These are phyloP conservation scores for Capsella bursapastoris DNA, from an alignment of 345 rosid species.

Conservation along the genomic window DNA sequence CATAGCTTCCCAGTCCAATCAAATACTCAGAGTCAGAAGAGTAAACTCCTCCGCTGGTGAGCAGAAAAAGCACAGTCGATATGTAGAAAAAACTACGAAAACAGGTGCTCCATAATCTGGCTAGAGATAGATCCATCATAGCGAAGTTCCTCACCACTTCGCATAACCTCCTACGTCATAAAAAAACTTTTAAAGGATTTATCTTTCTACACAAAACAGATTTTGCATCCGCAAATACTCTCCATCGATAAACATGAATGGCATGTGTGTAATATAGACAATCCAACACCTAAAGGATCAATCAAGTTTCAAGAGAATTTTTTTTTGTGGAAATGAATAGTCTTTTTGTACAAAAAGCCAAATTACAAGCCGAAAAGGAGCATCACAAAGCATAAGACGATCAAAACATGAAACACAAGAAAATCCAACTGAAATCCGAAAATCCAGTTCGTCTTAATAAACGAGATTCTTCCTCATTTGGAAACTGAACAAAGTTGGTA, in stretches of 20 bases:
- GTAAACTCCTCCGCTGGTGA: slow-evolving; percentile 34
- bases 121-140: slow-evolving; percentile 48
- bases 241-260: background rate
- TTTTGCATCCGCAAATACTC: background rate
- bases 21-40: slow-evolving; percentile 69
- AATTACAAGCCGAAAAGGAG: slow-evolving; percentile 3
- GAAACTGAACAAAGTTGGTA: background rate
- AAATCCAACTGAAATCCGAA: background rate
- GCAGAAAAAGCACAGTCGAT: slow-evolving; percentile 50
- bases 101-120: slow-evolving; percentile 34
- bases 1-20: slow-evolving; percentile 94
- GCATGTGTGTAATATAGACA: background rate
- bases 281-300: background rate
- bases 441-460: background rate
- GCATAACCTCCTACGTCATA: slow-evolving; percentile 46
- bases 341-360: background rate
- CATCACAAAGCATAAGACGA: background rate
- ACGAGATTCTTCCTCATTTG: slow-evolving; percentile 4
- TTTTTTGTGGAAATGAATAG: background rate
- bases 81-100: slow-evolving; percentile 48
- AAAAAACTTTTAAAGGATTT: background rate
- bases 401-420: background rate
- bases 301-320: too few relatives aligned
- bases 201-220: background rate
- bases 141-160: slow-evolving; percentile 40